Conservation (phyloP, 306 rosid genomes). For the Trichosanthes cucumerina region DNA sequence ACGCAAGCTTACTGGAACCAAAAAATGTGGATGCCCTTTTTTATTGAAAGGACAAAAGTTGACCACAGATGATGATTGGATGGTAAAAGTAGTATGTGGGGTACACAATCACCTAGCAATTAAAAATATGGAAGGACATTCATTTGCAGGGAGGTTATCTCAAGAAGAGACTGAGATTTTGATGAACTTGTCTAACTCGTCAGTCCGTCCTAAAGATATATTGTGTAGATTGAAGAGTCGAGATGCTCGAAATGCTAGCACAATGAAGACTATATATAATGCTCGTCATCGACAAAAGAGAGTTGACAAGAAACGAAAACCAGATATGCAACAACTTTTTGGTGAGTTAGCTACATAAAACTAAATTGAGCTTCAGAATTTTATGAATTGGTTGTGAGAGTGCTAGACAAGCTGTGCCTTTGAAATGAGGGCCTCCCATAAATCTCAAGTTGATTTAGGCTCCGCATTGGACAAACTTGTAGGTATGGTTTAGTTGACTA, state of each 20-base stretch:
- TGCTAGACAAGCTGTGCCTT: conserved; percentile 4
- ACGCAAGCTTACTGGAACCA: conserved; percentile 17
- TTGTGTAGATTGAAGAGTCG: conserved; percentile 18
- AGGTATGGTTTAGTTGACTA: neutral
- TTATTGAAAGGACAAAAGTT: conserved; percentile 18
- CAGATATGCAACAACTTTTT: conserved; percentile 21
- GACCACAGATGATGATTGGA: conserved; percentile 13
- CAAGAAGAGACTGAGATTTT: conserved; percentile 13
- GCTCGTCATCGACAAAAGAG: conserved; percentile 21
- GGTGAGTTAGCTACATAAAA: conserved; percentile 9
- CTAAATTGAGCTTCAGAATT: conserved; percentile 2
- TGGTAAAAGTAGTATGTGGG: conserved; percentile 20
- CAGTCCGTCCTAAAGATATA: conserved; percentile 24
- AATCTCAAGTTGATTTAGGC: neutral
- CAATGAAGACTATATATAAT: conserved; percentile 22
- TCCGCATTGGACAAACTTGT: neutral
- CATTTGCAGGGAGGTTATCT: conserved; percentile 20
- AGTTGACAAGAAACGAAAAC: conserved; percentile 7
- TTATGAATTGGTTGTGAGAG: neutral
- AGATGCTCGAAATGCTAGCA: conserved; percentile 18
- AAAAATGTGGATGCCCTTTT: conserved; percentile 22
- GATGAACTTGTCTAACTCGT: conserved; percentile 18
- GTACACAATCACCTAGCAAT: conserved; percentile 18
- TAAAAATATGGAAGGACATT: conserved; percentile 14
- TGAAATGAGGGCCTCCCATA: neutral